Conservation (phyloP, 2,329 filamentous ascomycete species). For the Ophidiomyces ophidiicola region DNA sequence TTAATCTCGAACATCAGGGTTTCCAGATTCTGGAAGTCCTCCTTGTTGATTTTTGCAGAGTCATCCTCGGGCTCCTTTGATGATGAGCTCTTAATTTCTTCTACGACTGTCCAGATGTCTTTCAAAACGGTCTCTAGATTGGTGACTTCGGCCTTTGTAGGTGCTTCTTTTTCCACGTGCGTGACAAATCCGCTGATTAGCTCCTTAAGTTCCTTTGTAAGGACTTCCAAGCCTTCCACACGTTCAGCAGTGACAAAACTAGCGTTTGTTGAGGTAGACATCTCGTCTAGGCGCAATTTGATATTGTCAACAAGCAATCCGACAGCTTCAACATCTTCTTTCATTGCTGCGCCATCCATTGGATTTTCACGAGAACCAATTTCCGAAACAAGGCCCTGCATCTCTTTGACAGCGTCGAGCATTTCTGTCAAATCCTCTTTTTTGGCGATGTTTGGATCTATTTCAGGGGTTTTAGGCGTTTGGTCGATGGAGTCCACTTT, state of each 20-base stretch:
- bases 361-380: constrained; percentile 28
- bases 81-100: constrained; percentile 49
- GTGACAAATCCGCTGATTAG: constrained; percentile 53
- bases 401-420: constrained; percentile 34
- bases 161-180: constrained; percentile 54
- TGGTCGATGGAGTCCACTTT: constrained; percentile 71
- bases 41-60: constrained; percentile 59
- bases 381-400: constrained; percentile 49
- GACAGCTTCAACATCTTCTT: constrained; percentile 80
- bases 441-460: constrained; percentile 33
- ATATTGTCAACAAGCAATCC: constrained; percentile 83
- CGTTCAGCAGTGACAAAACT: constrained; percentile 53
- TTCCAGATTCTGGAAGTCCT: constrained; percentile 69
- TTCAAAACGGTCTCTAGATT: constrained; percentile 64
- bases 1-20: constrained; percentile 78
- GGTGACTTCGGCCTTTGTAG: constrained; percentile 66
- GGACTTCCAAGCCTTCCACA: constrained; percentile 49
- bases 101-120: constrained; percentile 61
- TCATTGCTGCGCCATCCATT: constrained; percentile 46
- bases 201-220: constrained; percentile 65
- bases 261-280: constrained; percentile 53
- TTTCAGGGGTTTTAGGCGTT: constrained; percentile 35
- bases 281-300: constrained; percentile 75
- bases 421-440: constrained; percentile 38
- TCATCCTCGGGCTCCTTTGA: constrained; percentile 37